A percentile compares a stretch with the other conserved stretches of the same genome.
Evolutionary conservation across 2,329 filamentous ascomycete species (phyloP).

Genomic region (Cladosporium oxysporum): DNA sequence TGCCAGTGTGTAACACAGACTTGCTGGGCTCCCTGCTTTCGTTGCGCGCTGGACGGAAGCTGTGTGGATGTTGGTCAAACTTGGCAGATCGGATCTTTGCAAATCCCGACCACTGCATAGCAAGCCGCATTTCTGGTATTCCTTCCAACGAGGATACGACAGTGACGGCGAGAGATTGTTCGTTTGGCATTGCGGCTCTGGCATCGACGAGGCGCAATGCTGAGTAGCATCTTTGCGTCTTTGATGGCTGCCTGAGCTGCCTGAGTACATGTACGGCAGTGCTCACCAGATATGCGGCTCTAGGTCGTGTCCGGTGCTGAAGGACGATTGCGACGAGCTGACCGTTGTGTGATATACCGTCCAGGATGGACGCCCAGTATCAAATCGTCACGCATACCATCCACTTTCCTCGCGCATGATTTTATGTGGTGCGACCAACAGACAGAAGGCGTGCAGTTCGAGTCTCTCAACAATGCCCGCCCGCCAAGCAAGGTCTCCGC

Average conservation of each 20-base stretch:
- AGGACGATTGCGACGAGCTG: not conserved
- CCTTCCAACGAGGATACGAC: not conserved
- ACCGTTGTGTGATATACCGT: not conserved
- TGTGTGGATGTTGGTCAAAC: not conserved
- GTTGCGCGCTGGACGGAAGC: not conserved
- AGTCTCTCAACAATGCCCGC: slow-evolving; percentile 3
- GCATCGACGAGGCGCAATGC: not conserved
- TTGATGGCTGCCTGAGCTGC: not conserved
- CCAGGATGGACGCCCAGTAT: not conserved
- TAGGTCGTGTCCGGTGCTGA: not conserved
- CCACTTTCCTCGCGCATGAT: not conserved
- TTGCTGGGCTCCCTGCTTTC: not conserved
- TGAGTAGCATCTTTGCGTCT: not conserved
- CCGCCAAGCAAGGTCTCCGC: not conserved
- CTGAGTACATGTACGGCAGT: not conserved
- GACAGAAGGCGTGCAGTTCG: not conserved
- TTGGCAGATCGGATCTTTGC: not conserved
- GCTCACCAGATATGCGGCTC: not conserved
- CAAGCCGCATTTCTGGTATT: not conserved
- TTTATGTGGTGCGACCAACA: not conserved
- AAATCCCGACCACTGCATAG: not conserved
- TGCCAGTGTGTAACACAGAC: not conserved
- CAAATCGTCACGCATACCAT: not conserved
- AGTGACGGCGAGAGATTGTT: not conserved
- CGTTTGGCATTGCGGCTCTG: not conserved